A percentile compares a stretch with the other conserved stretches of the same genome.
Conservation (phyloP, 805 yeast species). For the Yarrowia sp. region DNA sequence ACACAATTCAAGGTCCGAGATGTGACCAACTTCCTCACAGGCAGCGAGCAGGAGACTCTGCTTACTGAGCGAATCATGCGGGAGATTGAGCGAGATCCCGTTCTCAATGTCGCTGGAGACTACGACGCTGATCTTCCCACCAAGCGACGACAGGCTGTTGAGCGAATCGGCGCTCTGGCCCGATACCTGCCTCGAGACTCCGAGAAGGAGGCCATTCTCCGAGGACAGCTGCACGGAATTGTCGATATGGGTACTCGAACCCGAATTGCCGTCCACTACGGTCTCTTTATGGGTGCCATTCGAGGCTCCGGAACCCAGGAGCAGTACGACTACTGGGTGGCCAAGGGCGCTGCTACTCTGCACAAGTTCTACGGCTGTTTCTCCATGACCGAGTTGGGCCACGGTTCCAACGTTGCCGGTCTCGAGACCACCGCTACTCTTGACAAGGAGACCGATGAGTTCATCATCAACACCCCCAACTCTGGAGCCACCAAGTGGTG, state of each 20-base stretch:
- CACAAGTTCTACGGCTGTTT: constrained; percentile 68
- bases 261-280: constrained; percentile 83
- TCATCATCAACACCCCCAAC: constrained; percentile 80
- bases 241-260: constrained; percentile 76
- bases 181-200: constrained; percentile 29
- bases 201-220: constrained; percentile 34
- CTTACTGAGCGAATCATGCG: constrained; percentile 41
- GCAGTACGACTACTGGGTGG: constrained; percentile 81
- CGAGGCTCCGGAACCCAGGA: constrained; percentile 84
- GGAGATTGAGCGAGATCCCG: constrained; percentile 55
- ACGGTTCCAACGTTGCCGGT: constrained; percentile 92
- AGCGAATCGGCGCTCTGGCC: constrained; percentile 36
- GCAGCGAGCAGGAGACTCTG: constrained; percentile 42
- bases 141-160: constrained; percentile 40
- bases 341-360: constrained; percentile 46
- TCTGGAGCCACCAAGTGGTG: constrained; percentile 96
- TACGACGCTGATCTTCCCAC: constrained; percentile 48
- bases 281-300: constrained; percentile 74
- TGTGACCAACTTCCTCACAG: constrained; percentile 46
- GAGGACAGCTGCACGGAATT: constrained; percentile 35
- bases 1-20: constrained; percentile 40
- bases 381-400: constrained; percentile 90
- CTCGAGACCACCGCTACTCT: constrained; percentile 91
- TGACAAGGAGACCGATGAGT: constrained; percentile 60
- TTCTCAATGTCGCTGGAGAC: constrained; percentile 43